Base-by-base conservation (phyloP, 2,329 filamentous ascomycete species). In the Ceratocystis destructans region DNA sequence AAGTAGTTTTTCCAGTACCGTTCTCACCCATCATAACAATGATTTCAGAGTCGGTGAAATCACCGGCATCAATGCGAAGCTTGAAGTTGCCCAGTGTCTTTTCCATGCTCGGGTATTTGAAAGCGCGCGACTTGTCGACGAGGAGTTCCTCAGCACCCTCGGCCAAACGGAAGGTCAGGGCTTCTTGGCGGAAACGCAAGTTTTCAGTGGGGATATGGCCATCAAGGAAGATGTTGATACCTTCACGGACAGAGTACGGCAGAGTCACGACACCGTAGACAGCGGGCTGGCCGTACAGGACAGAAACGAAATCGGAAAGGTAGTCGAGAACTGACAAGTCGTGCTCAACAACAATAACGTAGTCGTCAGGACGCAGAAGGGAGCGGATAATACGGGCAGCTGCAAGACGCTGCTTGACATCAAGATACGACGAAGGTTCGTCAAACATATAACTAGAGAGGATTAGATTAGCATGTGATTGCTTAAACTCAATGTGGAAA, bases 1-100 rank as follows among this genome's bases (percentile, higher is more conserved):
- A 99, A 4, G 94, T 99, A 1, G 94, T 99, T 83, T 99, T 96
- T 76, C 95, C 95, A 45, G 95, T 99, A 78, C 94, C 94, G 78
- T 99, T 99, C 80, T 97, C 93, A 71, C 94, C 94, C 94, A 99
- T 97, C 90, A 99, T 96, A 77, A 99, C 94, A 67, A 99, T 85
- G 71, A 99, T 99, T 75, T 99, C 94, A 0, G 94, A 99, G 76
- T 99, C 93, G 22, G 94, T 97, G 75, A 99, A 99, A 69, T 87
- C 82, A 71, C 95, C 94, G 28, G 83, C 67, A 61, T 97, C 88
- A 70, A 99, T 86, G 67, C 78, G 83, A 63, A 99, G 84, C 72
- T 88, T 85, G 83, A 99, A 99, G 75, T 82, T 83, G 68, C 92
- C 94, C 46, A 97, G 82, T 0, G 89, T 94, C 83, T 97, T 97